Evolutionary conservation across 169 alveolate species (phyloP), one percentile per base, ranked within the genome.

Genomic region (Plasmodium knowlesi): DNA sequence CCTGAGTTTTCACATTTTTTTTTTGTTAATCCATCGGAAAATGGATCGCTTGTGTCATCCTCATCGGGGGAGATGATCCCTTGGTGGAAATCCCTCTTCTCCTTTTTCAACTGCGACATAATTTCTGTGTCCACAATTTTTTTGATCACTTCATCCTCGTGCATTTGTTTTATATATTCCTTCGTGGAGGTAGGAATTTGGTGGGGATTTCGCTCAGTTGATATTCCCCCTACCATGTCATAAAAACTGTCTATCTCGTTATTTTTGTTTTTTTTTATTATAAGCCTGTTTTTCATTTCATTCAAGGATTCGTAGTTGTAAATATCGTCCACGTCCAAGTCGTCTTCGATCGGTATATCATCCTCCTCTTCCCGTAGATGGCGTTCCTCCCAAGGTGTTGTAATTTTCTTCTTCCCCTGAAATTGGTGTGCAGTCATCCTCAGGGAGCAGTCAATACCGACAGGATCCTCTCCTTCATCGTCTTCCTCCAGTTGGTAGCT

Each of bases 291-390:
- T 37, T 91, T 91, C 80, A 91, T 70, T 41, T 88, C 95, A 6
- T 25, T 72, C 3, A 91, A 9, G 9, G 95, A 81, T 82, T 91
- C 95, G 28, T 91, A 91, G 41, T 91, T 81, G 61, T 91, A 91
- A 8, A 82, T 57, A 16, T 91, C 95, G 12, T 91, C 95, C 19
- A 80, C 34, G 14, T 81, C 91, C 3, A 81, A 39, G 53, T 91
- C 95, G 50, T 91, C 95, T 70, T 78, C 90, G n/a, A 5, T 50
- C 9, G 9, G 28, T 2, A 6, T 3, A 16, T 76, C 43, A 1
- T 30, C 46, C n/a, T 9, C 22, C 12, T 39, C 74, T 19, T 50
- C 61, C 22, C 9, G 1, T 41, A 6, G 0, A 12, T 0, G 0
- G 53, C 3, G n/a, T 3, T 3, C 54, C 54, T 43, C n/a, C 54